Evolutionary conservation across 306 rosid genomes (phyloP), one percentile per base, ranked within the genome.

Genomic region (Ammopiptanthus mongolicus): DNA sequence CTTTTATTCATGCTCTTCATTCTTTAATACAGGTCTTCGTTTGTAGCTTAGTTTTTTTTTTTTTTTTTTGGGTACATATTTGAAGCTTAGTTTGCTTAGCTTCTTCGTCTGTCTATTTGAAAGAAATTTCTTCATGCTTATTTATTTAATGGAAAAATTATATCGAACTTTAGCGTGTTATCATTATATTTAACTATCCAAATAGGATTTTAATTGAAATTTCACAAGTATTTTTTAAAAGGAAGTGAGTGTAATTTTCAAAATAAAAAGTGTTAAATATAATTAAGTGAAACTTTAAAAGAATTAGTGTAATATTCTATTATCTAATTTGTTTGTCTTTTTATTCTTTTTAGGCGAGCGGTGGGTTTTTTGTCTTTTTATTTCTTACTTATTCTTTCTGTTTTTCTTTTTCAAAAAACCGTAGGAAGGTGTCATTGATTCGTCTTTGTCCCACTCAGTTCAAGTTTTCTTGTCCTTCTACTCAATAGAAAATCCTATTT

Each of bases 331-430:
- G 0, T 33, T 4, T 33, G 4, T 33, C 48, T 28, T 58, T 58
- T 47, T 46, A 71, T 58, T 60, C 33, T 53, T 82, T 79, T 66
- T 44, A 78, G 71, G 71, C 1, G 15, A 66, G 59, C 61, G 5
- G 15, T 71, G 59, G 69, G 15, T 53, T 65, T 36, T 59, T 15
- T 66, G 47, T 55, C 56, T 11, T 12, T n/a, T 44, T 51, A 15
- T 23, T 17, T 36, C 1, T 36, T 36, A 15, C 2, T n/a, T 36
- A 15, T 44, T 31, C 12, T 25, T 60, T 13, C 23, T 5, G 10
- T 37, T 22, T 39, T 44, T 22, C 29, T 60, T 58, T 59, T 29
- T 37, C 44, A 46, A 46, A 61, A 60, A 60, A 58, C 68, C 5
- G 14, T 33, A 42, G 7, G 37, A 21, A 23, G 23, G 39, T 80